Conservation (phyloP, 768 basidiomycete genomes). For the Boletus rex-veris region DNA sequence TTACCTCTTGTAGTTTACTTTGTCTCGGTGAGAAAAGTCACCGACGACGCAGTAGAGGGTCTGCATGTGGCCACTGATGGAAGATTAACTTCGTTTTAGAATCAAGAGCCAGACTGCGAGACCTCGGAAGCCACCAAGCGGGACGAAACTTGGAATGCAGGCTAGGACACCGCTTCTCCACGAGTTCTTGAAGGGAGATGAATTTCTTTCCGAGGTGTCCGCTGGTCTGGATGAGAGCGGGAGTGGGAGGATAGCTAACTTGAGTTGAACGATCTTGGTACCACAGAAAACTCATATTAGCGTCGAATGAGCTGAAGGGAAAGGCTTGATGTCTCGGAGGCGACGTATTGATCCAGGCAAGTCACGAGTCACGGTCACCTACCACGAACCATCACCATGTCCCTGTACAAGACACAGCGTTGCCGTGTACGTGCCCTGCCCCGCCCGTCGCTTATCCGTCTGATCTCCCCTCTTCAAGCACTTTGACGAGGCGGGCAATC, state of each 20-base stretch:
- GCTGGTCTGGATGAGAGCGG: constrained; percentile 20
- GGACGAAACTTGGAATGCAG: constrained; percentile 27
- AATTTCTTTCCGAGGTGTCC: constrained; percentile 4
- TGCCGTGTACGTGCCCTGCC: constrained; percentile 41
- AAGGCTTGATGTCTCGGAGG: constrained; percentile 6
- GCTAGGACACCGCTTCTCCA: constrained; percentile 31
- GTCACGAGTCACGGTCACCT: constrained; percentile 25
- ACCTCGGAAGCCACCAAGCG: constrained; percentile 35
- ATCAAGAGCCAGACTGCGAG: neutral
- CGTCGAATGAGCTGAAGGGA: no score
- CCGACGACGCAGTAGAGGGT: constrained; percentile 31
- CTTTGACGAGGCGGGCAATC: constrained; percentile 43
- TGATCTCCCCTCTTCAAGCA: constrained; percentile 36
- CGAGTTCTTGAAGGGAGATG: constrained; percentile 28
- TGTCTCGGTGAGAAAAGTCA: constrained; percentile 31
- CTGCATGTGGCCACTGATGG: constrained; percentile 30
- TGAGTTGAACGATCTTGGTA: constrained; percentile 12
- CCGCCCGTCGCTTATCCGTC: constrained; percentile 6
- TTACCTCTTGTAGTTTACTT: constrained; percentile 31
- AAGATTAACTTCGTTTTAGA: constrained; percentile 13
- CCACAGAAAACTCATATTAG: neutral
- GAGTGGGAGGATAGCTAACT: constrained; percentile 19
- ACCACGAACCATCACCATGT: constrained; percentile 22
- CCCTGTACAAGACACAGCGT: constrained; percentile 42
- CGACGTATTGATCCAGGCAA: neutral